Evolutionary conservation across 2,329 filamentous ascomycete species (phyloP), one percentile per base, ranked within the genome.

Genomic region (Cadophora sp.): DNA sequence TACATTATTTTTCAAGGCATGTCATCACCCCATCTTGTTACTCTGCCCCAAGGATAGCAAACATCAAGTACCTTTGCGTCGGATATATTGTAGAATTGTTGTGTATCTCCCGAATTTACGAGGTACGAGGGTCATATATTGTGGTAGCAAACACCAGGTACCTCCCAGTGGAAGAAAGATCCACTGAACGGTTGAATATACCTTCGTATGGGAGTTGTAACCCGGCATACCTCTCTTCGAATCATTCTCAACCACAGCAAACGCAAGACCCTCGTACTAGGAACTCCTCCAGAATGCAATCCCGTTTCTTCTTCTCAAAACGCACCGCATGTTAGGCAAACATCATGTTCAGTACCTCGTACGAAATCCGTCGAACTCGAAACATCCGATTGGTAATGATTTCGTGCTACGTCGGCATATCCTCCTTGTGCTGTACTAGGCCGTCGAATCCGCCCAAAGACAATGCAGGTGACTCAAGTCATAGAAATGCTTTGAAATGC

Each of bases 361-460:
- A 39, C 8, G 20, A 8, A 14, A 39, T n/a, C 8, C 1, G 18
- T n/a, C 13, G 30, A 13, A 4, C 33, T 39, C 33, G 27, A 56
- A 39, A 14, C 16, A n/a, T 53, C 11, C 18, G 30, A 56, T 30
- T 36, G 18, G 16, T 20, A 55, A 11, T 27, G 24, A 16, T 20
- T 5, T 56, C 53, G 53, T 56, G n/a, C 53, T 39, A 56, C 53
- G 36, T 56, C n/a, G 30, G 53, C 33, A 56, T 22, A 33, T 18
- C 43, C 18, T 56, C 36, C 8, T 18, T 56, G 24, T 22, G 13
- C 30, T 56, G 30, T 30, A 22, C 30, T n/a, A 14, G 18, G 13
- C 33, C 30, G 33, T 56, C 11, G 18, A 39, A 53, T 53, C 50
- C 27, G 24, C 24, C 53, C n/a, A 18, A 14, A 18, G 18, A 56